Percentiles rank a stretch among this genome's conserved stretches.
These are phyloP conservation scores for Spiraea crenata DNA, from an alignment of 331 rosid genomes.

Conservation along the genomic window DNA sequence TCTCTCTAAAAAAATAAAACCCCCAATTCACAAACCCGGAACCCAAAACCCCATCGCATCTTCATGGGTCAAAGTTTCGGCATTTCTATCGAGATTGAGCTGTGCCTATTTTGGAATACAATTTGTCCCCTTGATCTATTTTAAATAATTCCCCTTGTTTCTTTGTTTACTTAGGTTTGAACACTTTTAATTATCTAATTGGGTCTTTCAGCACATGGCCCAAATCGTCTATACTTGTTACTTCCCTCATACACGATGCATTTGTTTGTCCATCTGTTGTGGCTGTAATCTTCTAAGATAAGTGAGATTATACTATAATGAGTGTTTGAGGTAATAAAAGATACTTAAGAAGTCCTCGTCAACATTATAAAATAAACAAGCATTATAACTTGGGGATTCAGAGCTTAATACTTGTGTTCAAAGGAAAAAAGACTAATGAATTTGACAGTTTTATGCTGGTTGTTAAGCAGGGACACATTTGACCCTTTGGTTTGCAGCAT, in stretches of 20 bases:
- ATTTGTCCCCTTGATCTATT: too few species aligned
- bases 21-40: too few species aligned
- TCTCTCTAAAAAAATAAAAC: too few species aligned
- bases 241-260: neutral
- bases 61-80: too few species aligned
- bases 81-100: too few species aligned
- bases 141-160: too few species aligned
- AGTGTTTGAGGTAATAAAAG: too few species aligned
- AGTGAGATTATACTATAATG: too few species aligned
- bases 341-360: neutral
- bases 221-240: neutral
- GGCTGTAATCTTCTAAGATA: too few species aligned
- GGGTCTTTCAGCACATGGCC: neutral
- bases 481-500: neutral
- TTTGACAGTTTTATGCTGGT: neutral
- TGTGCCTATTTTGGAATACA: too few species aligned
- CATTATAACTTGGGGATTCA: neutral
- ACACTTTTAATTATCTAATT: neutral
- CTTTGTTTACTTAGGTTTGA: neutral
- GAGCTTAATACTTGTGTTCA: neutral
- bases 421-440: neutral
- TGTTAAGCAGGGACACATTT: neutral
- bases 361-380: slow-evolving; percentile 5
- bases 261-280: too few species aligned
- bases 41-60: too few species aligned